Evolutionary conservation across 148 eudicot genomes (phyloP).

Genomic region (Persicaria tinctoria): DNA sequence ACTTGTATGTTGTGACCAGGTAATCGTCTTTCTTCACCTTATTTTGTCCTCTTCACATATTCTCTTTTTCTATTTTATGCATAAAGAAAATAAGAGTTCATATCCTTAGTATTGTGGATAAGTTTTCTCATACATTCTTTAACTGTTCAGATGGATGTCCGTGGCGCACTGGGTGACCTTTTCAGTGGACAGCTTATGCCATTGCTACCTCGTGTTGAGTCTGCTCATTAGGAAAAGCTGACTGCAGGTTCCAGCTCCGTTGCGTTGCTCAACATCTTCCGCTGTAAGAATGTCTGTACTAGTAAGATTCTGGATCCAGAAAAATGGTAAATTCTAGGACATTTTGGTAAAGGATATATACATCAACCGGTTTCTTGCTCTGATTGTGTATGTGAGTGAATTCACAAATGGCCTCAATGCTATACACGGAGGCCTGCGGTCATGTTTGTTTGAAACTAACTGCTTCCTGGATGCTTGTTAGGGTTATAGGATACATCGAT

Average conservation of each 20-base stretch:
- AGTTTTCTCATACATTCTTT: background rate
- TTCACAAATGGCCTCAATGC: background rate
- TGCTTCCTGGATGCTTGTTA: background rate
- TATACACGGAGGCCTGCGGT: slow-evolving; percentile 7
- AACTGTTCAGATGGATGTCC: slow-evolving; percentile 77
- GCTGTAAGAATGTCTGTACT: background rate
- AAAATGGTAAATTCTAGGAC: background rate
- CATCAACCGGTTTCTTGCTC: background rate
- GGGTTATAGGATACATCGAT: background rate
- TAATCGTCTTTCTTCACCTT: slow-evolving; percentile 17
- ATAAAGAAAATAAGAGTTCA: too few species aligned
- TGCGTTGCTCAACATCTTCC: background rate
- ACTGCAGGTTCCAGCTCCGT: background rate
- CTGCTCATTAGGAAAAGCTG: slow-evolving; percentile 9
- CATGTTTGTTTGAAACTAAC: background rate
- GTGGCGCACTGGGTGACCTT: slow-evolving; percentile 81
- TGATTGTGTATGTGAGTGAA: background rate
- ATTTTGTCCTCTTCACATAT: background rate
- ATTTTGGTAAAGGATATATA: background rate
- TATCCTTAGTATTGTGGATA: too few species aligned
- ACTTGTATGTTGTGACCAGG: slow-evolving; percentile 98
- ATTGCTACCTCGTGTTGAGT: slow-evolving; percentile 29
- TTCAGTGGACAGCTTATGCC: slow-evolving; percentile 61
- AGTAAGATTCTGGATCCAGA: background rate
- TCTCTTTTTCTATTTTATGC: background rate